Evolutionary conservation across 2,329 filamentous ascomycete genomes (phyloP).

Genomic region (Sporothrix curviconia): DNA sequence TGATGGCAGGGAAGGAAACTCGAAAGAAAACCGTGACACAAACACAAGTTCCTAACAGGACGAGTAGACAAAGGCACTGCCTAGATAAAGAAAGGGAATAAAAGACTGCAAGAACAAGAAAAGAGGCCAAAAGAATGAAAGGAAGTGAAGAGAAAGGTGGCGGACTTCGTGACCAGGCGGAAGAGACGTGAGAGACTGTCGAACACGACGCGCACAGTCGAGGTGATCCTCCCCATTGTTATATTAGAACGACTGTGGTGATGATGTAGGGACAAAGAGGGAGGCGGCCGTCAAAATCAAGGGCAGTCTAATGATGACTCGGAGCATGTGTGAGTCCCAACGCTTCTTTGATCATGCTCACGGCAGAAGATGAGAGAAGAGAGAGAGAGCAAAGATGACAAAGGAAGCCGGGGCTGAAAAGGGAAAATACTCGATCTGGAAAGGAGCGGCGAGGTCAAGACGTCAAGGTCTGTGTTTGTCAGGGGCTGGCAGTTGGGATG

Average conservation of each 20-base stretch:
- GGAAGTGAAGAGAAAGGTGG: background rate
- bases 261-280: background rate
- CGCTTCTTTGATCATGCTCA: constrained; percentile 1
- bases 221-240: background rate
- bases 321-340: background rate
- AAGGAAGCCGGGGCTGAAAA: background rate
- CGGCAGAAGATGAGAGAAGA: background rate
- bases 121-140: background rate
- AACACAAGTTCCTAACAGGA: background rate
- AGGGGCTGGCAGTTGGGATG: too few relatives aligned
- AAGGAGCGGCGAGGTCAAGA: too few relatives aligned
- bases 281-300: background rate
- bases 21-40: background rate
- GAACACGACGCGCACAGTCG: background rate
- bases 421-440: too few relatives aligned
- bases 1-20: background rate
- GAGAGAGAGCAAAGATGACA: background rate
- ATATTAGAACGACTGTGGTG: background rate
- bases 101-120: background rate
- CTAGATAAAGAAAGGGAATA: background rate
- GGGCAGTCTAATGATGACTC: too few relatives aligned
- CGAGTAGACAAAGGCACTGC: too few relatives aligned
- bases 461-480: background rate
- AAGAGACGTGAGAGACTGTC: background rate
- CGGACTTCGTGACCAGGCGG: background rate